A percentile compares a stretch with the other conserved stretches of the same genome.
phyloP scores from a whole-genome alignment of 371 early-diverging fungal species.

The Rhizopus microsporus region DNA sequence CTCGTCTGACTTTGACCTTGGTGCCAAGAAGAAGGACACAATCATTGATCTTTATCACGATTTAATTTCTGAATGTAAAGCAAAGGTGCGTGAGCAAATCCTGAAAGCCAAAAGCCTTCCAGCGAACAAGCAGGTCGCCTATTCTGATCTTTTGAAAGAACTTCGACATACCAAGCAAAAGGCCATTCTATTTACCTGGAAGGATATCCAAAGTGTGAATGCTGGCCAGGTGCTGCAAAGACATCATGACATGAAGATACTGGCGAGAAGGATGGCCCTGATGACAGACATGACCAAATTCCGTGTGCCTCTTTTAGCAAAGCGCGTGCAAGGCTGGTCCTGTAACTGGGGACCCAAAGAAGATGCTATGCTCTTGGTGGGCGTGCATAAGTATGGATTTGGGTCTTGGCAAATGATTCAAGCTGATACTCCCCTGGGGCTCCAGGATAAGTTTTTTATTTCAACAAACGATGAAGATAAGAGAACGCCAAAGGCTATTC shows the following conservation, averaged over 20 bases:
- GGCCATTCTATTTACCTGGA: conserved; percentile 77
- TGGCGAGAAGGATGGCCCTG: conserved; percentile 32
- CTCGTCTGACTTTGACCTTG: conserved; percentile 77
- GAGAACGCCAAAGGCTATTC: conserved; percentile 80
- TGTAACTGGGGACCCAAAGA: conserved; percentile 90
- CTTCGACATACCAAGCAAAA: conserved; percentile 70
- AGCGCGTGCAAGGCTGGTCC: conserved; percentile 87
- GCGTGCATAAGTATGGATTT: conserved; percentile 92
- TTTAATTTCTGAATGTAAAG: conserved; percentile 73
- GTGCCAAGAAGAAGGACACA: conserved; percentile 63
- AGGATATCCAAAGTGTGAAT: conserved; percentile 81
- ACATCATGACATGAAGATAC: conserved; percentile 54
- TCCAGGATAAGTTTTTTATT: conserved; percentile 85
- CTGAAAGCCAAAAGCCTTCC: conserved; percentile 7
- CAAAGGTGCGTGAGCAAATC: conserved; percentile 62
- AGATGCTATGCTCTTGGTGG: conserved; percentile 95
- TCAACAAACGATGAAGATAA: conserved; percentile 44
- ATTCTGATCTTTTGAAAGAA: conserved; percentile 48
- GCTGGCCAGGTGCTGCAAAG: conserved; percentile 76
- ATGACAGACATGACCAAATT: conserved; percentile 48
- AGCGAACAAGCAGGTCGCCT: conserved; percentile 14
- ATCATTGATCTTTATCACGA: conserved; percentile 60
- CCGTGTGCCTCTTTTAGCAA: conserved; percentile 69
- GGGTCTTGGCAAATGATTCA: conserved; percentile 91
- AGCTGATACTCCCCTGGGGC: conserved; percentile 73